Evolutionary conservation across 2,329 filamentous ascomycete genomes (phyloP).

Genomic region (Didymella lethalis): DNA sequence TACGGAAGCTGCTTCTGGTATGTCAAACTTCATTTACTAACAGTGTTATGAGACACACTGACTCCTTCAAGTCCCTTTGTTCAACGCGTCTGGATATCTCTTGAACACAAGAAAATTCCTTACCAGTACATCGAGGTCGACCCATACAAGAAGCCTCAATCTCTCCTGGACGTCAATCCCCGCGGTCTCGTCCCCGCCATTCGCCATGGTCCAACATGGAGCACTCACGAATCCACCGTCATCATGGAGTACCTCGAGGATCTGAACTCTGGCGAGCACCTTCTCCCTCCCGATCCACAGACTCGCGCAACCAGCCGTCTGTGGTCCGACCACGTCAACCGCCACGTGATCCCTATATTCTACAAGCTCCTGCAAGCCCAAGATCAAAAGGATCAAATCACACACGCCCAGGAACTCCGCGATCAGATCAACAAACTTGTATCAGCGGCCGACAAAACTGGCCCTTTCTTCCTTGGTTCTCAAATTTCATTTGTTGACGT

Average conservation of each 20-base stretch:
- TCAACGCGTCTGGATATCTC: conserved; percentile 86
- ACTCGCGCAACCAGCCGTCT: conserved; percentile 76
- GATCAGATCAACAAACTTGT: conserved; percentile 70
- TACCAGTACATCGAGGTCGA: conserved; percentile 91
- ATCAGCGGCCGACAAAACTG: conserved; percentile 63
- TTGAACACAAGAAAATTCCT: conserved; percentile 77
- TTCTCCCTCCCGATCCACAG: conserved; percentile 73
- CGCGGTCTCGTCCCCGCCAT: conserved; percentile 79
- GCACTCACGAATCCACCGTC: conserved; percentile 80
- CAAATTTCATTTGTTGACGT: conserved; percentile 73
- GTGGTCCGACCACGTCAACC: conserved; percentile 84
- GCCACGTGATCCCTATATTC: conserved; percentile 77
- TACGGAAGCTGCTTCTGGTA: conserved; percentile 88
- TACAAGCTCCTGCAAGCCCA: conserved; percentile 75
- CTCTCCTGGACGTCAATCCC: conserved; percentile 77
- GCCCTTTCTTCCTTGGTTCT: conserved; percentile 73
- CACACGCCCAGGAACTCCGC: conserved; percentile 68
- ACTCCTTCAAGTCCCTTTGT: conserved; percentile 72
- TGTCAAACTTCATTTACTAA: conserved; percentile 32
- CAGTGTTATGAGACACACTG: conserved; percentile 2
- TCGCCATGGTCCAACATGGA: conserved; percentile 76
- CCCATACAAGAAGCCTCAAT: conserved; percentile 75
- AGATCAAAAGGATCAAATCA: conserved; percentile 65
- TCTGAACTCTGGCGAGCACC: conserved; percentile 63
- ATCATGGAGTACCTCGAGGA: conserved; percentile 92